Percentiles rank a stretch among this genome's conserved stretches.
Conservation (phyloP, 805 yeast species). For the Monosporozyma aerobia region DNA sequence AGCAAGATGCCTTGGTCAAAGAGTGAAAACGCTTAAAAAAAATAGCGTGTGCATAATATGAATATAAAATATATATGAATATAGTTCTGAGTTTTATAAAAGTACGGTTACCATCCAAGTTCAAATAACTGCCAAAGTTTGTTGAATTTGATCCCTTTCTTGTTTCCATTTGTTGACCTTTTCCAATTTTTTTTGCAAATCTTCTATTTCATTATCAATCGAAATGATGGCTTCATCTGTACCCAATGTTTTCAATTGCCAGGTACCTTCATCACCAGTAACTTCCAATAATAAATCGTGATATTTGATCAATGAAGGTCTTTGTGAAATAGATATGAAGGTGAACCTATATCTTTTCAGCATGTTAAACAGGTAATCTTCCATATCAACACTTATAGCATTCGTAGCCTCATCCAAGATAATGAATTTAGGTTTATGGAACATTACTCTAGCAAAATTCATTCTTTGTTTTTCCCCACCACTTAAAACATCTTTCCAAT, state of each 20-base stretch:
- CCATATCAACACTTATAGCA: constrained; percentile 84
- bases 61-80: not conserved
- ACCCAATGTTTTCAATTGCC: constrained; percentile 58
- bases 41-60: not conserved
- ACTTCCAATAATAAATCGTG: constrained; percentile 71
- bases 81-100: not conserved
- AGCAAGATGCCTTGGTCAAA: constrained; percentile 29
- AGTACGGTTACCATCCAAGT: not conserved
- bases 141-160: constrained; percentile 51
- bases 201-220: constrained; percentile 67
- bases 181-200: constrained; percentile 49
- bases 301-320: constrained; percentile 75
- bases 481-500: constrained; percentile 85
- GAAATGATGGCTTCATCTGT: constrained; percentile 56
- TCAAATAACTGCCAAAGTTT: constrained; percentile 25
- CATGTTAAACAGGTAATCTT: constrained; percentile 72
- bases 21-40: not conserved
- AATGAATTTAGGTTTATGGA: constrained; percentile 72
- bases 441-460: constrained; percentile 76
- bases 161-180: constrained; percentile 50
- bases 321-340: constrained; percentile 71
- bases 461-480: constrained; percentile 96
- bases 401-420: constrained; percentile 90
- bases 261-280: constrained; percentile 45
- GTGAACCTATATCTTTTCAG: constrained; percentile 64